These are phyloP conservation scores for Tolypocladium pustulatum DNA, from an alignment of 2,329 filamentous ascomycete species.

Conservation along the genomic window DNA sequence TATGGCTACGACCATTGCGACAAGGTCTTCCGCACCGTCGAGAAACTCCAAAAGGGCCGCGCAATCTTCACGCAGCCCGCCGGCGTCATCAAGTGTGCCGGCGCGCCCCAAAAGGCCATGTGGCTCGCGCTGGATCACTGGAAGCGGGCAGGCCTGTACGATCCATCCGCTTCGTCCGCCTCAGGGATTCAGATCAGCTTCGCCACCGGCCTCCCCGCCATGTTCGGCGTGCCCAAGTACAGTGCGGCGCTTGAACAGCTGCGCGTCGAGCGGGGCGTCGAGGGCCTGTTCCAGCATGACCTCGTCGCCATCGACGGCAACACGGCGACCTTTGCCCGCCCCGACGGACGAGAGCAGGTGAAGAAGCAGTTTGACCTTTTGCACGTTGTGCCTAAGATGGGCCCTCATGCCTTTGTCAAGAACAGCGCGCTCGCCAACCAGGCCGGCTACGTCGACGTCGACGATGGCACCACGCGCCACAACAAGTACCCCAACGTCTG, in stretches of 20 bases:
- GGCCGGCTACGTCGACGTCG: slow-evolving; percentile 47
- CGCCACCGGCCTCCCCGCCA: slow-evolving; percentile 42
- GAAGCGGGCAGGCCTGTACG: slow-evolving; percentile 42
- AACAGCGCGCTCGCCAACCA: slow-evolving; percentile 42
- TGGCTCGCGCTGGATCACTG: slow-evolving; percentile 52
- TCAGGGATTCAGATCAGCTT: slow-evolving; percentile 42
- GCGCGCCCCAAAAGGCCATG: slow-evolving; percentile 51
- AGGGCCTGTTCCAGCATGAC: slow-evolving; percentile 49
- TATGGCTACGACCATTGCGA: slow-evolving; percentile 45
- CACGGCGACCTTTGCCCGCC: slow-evolving; percentile 37
- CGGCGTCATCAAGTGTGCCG: slow-evolving; percentile 49
- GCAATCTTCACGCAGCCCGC: slow-evolving; percentile 51
- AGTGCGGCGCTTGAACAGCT: slow-evolving; percentile 41
- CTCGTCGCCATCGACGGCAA: slow-evolving; percentile 42
- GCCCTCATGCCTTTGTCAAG: slow-evolving; percentile 42
- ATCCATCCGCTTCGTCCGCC: slow-evolving; percentile 20
- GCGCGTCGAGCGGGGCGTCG: slow-evolving; percentile 42
- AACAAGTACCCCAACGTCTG: slow-evolving; percentile 46
- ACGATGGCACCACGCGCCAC: slow-evolving; percentile 40
- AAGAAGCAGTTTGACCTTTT: slow-evolving; percentile 40
- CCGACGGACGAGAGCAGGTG: slow-evolving; percentile 31
- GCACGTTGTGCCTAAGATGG: slow-evolving; percentile 50
- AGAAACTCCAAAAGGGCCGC: slow-evolving; percentile 34
- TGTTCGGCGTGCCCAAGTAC: slow-evolving; percentile 54
- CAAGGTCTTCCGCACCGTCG: slow-evolving; percentile 39